phyloP scores from a whole-genome alignment of 139 green algal genomes.

The Pleodorina starrii region DNA sequence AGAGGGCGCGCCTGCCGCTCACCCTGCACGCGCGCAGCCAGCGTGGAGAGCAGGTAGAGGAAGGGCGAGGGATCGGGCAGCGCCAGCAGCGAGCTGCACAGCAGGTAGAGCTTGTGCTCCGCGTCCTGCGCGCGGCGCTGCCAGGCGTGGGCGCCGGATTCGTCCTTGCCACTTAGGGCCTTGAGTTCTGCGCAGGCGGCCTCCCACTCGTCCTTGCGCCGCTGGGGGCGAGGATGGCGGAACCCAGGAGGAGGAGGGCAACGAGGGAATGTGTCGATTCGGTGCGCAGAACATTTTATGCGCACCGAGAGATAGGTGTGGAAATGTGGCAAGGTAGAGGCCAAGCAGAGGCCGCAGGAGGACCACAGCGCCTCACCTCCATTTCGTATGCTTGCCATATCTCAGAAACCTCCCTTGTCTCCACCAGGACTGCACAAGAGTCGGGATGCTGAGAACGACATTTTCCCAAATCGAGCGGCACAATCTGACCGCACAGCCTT shows the following conservation, averaged over 20 bases:
- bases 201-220: slow-evolving; percentile 53
- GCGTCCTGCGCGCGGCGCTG: slow-evolving; percentile 56
- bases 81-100: slow-evolving; percentile 48
- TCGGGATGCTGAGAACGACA: neutral
- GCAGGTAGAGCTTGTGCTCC: slow-evolving; percentile 56
- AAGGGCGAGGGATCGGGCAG: slow-evolving; percentile 48
- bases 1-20: neutral
- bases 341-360: no score
- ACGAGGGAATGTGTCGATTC: no score
- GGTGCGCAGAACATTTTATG: no score
- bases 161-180: slow-evolving; percentile 6
- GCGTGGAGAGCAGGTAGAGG: slow-evolving; percentile 20
- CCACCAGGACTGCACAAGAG: neutral
- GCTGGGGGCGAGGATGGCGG: slow-evolving; percentile 38
- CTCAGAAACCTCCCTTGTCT: slow-evolving; percentile 2
- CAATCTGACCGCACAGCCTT: no score
- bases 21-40: slow-evolving; percentile 28
- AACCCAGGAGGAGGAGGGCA: no score
- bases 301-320: no score
- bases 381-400: slow-evolving; percentile 53
- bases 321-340: no score
- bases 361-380: slow-evolving; percentile 57
- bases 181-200: slow-evolving; percentile 44
- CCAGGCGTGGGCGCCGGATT: slow-evolving; percentile 27
- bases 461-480: no score